Base-by-base conservation (phyloP, 331 rosid species). In the Cucumis variabilis region DNA sequence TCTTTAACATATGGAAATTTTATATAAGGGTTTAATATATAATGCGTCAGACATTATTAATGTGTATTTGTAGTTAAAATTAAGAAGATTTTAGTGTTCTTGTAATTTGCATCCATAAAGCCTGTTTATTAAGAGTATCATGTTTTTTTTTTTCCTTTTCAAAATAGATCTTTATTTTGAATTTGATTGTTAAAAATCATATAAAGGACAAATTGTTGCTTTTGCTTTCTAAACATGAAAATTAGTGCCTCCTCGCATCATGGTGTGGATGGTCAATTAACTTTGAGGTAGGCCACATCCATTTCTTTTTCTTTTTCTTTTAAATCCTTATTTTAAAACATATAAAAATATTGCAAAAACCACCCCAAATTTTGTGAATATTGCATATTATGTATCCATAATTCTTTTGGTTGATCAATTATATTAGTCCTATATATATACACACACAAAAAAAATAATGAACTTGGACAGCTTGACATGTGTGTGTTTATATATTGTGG, bases 161-260 rank as follows among this genome's bases (percentile, higher is more conserved):
- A 60, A 80, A 60, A 10, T 5, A 27, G 8, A 3, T 78, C 1
- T 21, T 24, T 55, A 55, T 58, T 80, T 80, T 80, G 33, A 60
- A 82, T 33, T 62, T 63, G 9, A 23, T 82, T 63, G 20, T 62
- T 63, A 4, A 82, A 62, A 82, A 63, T 37, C 60, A 21, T 63
- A 33, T 33, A 23, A 37, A 82, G 55, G 86, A 82, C 86, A 82
- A 63, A 82, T 62, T 37, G 86, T 62, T 82, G 86, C 74, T 63
- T 82, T 82, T 82, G 55, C 86, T 82, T 63, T 82, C 51, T 82
- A 63, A 63, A 82, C 86, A 37, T 63, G 16, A 63, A 82, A 82
- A 82, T 63, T 62, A 37, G 86, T 62, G 86, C 85, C 85, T 30
- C 28, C 48, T 81, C 68, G 16, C 84, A 50, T 24, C 67, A 79